These are phyloP conservation scores for Amylostereum chailletii DNA, from an alignment of 1,284 basidiomycete genomes.

Conservation along the genomic window DNA sequence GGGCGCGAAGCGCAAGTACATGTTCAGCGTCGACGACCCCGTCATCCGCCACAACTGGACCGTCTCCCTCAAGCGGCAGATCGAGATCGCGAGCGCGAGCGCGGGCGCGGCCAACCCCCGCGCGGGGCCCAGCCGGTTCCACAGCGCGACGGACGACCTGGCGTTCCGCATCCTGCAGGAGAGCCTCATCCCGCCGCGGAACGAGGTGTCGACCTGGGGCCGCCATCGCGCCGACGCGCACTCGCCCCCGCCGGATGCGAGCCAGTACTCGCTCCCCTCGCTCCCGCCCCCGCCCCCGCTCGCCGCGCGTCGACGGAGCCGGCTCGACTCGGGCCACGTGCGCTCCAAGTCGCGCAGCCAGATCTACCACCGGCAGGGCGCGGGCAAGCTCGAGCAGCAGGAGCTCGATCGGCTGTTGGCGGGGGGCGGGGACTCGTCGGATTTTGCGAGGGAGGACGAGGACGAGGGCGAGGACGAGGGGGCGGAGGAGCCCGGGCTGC, in stretches of 20 bases:
- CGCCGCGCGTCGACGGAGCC: not conserved
- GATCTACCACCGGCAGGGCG: conserved; percentile 51
- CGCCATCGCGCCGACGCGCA: conserved; percentile 13
- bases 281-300: not conserved
- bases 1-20: conserved; percentile 73
- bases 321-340: conserved; percentile 26
- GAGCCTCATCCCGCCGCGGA: conserved; percentile 45
- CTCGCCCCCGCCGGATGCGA: too few relatives aligned
- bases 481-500: conserved; percentile 24
- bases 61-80: conserved; percentile 59
- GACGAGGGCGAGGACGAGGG: conserved; percentile 24
- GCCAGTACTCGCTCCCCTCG: too few relatives aligned
- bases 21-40: conserved; percentile 84
- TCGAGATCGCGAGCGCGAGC: conserved; percentile 37
- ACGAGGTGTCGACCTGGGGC: conserved; percentile 10
- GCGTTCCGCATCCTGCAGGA: conserved; percentile 81
- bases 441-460: conserved; percentile 17
- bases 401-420: conserved; percentile 21
- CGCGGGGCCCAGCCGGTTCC: conserved; percentile 35
- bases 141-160: conserved; percentile 59
- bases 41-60: conserved; percentile 71
- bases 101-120: conserved; percentile 24
- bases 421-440: conserved; percentile 14
- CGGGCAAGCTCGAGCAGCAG: conserved; percentile 53
- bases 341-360: conserved; percentile 66